Conservation (phyloP, 2,329 filamentous ascomycete genomes). For the Aspergillus arachidicola region DNA sequence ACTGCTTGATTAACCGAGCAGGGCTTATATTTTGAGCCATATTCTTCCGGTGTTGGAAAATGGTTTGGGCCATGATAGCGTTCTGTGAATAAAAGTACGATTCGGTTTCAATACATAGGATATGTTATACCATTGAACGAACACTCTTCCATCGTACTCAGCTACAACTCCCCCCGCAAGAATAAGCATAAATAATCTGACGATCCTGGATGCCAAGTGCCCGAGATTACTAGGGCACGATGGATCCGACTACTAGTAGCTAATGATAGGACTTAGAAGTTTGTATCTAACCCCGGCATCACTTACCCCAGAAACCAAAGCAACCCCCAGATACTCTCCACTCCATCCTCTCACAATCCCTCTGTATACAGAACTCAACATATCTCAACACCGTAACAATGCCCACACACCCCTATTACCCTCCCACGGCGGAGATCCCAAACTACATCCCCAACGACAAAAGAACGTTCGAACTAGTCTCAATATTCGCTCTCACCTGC, state of each 20-base stretch:
- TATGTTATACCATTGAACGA: background rate
- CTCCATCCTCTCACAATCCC: background rate
- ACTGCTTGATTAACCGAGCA: background rate
- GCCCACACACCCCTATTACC: slow-evolving; percentile 13
- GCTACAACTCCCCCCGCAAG: background rate
- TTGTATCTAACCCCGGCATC: background rate
- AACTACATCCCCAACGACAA: slow-evolving; percentile 16
- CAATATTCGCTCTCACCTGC: slow-evolving; percentile 9
- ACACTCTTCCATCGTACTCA: background rate
- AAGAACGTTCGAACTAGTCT: slow-evolving; percentile 8
- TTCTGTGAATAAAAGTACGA: slow-evolving; percentile 4
- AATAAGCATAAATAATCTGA: background rate
- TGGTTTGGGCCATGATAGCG: background rate
- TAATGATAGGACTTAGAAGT: background rate
- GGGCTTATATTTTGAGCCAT: background rate
- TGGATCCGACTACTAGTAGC: background rate
- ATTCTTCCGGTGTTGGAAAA: slow-evolving; percentile 5
- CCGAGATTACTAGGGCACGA: background rate
- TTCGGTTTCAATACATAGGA: background rate
- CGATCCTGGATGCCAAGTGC: background rate
- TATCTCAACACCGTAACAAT: background rate
- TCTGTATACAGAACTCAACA: background rate
- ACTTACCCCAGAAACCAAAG: background rate
- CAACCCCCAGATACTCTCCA: background rate
- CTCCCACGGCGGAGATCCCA: slow-evolving; percentile 10